Conservation (phyloP, 768 basidiomycete genomes). For the Russula vinacea region DNA sequence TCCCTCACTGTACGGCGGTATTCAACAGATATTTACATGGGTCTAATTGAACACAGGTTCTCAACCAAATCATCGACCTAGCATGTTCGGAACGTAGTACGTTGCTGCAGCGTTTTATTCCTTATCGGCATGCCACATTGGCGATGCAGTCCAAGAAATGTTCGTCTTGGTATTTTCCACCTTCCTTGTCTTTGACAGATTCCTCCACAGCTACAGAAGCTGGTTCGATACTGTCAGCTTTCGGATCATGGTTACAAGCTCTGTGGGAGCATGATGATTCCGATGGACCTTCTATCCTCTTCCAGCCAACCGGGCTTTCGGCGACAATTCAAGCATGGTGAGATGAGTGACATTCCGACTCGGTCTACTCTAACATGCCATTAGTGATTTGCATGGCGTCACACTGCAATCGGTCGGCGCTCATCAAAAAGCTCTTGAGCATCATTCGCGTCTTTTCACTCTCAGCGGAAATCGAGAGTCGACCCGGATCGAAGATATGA, state of each 20-base stretch:
- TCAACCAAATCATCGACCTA: slow-evolving; percentile 36
- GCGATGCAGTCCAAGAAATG: slow-evolving; percentile 40
- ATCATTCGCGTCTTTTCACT: slow-evolving; percentile 16
- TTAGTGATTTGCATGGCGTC: slow-evolving; percentile 24
- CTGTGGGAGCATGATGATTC: slow-evolving; percentile 22
- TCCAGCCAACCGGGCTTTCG: slow-evolving; percentile 22
- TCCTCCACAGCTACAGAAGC: not conserved
- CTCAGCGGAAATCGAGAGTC: slow-evolving; percentile 9
- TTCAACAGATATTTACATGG: not conserved
- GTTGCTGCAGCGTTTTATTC: slow-evolving; percentile 46
- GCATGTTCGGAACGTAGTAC: slow-evolving; percentile 11
- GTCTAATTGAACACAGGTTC: slow-evolving; percentile 29
- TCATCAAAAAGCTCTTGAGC: slow-evolving; percentile 13
- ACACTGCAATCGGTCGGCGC: slow-evolving; percentile 10
- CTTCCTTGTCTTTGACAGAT: not conserved
- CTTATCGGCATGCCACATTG: slow-evolving; percentile 62
- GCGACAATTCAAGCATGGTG: slow-evolving; percentile 20
- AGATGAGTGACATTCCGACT: not conserved
- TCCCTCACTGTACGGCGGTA: slow-evolving; percentile 3
- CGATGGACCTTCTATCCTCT: slow-evolving; percentile 23
- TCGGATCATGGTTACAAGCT: slow-evolving; percentile 28
- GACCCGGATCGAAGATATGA: slow-evolving; percentile 15
- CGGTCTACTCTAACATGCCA: slow-evolving; percentile 5
- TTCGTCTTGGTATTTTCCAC: slow-evolving; percentile 34
- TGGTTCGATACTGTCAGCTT: slow-evolving; percentile 11